Evolutionary conservation across 768 basidiomycete species (phyloP).

Genomic region (Calocera cornea): DNA sequence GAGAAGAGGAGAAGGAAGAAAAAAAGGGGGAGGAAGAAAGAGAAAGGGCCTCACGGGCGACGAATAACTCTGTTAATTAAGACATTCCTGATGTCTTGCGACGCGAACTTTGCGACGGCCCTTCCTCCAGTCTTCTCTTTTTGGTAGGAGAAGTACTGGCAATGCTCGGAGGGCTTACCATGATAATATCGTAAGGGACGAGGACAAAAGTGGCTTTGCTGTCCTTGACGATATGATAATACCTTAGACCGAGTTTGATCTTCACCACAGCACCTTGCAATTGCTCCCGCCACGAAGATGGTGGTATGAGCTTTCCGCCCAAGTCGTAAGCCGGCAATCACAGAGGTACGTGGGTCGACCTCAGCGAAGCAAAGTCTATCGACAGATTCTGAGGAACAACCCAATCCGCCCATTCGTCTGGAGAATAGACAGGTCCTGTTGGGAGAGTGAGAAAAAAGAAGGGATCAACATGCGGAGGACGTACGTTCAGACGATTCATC

Average conservation of each 20-base stretch:
- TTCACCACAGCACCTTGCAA: background rate
- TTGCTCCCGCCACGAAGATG: background rate
- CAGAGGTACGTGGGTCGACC: background rate
- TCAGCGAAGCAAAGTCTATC: background rate
- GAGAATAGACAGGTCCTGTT: background rate
- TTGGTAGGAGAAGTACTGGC: background rate
- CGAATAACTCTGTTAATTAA: no score
- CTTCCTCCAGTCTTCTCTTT: background rate
- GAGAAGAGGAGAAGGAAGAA: no score
- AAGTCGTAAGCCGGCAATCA: background rate
- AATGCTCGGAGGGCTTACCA: background rate
- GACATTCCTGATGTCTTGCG: no score
- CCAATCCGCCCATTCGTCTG: background rate
- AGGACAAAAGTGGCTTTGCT: background rate
- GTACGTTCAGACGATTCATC: no score
- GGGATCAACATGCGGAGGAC: no score
- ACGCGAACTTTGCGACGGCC: background rate
- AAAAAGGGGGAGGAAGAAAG: no score
- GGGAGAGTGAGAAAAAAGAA: no score
- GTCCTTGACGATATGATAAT: background rate
- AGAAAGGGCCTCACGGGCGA: no score
- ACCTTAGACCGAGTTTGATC: background rate
- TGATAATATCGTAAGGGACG: background rate
- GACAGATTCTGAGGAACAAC: background rate
- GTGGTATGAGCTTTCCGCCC: background rate